These are phyloP conservation scores for Cichorium intybus DNA, from an alignment of 140 eudicot genomes.

Conservation along the genomic window DNA sequence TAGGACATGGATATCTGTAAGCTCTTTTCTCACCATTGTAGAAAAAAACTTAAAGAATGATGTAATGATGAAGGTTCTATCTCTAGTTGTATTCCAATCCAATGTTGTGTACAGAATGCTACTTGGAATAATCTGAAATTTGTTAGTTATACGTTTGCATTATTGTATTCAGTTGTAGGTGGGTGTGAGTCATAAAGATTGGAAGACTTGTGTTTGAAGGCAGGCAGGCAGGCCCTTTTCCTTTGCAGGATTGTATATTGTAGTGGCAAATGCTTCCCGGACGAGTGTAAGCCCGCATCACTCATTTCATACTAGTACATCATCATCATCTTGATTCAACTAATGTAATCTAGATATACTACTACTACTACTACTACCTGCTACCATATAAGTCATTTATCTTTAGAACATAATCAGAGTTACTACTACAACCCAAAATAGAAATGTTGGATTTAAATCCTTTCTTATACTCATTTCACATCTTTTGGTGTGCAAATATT, in stretches of 20 bases:
- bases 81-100: too few species aligned
- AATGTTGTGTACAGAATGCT: too few species aligned
- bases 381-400: slow-evolving; percentile 18
- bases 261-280: slow-evolving; percentile 46
- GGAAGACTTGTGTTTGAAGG: too few species aligned
- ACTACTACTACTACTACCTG: neutral
- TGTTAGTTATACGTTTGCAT: neutral
- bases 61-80: too few species aligned
- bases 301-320: slow-evolving; percentile 26
- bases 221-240: too few species aligned
- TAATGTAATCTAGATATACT: slow-evolving; percentile 41
- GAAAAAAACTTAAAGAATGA: too few species aligned
- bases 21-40: too few species aligned
- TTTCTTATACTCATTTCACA: too few species aligned
- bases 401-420: slow-evolving; percentile 20
- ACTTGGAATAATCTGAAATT: neutral
- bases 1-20: slow-evolving; percentile 28
- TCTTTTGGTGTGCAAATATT: too few species aligned
- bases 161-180: slow-evolving; percentile 29
- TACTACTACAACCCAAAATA: slow-evolving; percentile 16
- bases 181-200: slow-evolving; percentile 26
- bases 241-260: slow-evolving; percentile 56
- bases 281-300: slow-evolving; percentile 64
- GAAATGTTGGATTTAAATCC: slow-evolving; percentile 25
- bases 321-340: slow-evolving; percentile 24